Conservation (phyloP, 2,329 filamentous ascomycete species). For the Didymella lethalis region DNA sequence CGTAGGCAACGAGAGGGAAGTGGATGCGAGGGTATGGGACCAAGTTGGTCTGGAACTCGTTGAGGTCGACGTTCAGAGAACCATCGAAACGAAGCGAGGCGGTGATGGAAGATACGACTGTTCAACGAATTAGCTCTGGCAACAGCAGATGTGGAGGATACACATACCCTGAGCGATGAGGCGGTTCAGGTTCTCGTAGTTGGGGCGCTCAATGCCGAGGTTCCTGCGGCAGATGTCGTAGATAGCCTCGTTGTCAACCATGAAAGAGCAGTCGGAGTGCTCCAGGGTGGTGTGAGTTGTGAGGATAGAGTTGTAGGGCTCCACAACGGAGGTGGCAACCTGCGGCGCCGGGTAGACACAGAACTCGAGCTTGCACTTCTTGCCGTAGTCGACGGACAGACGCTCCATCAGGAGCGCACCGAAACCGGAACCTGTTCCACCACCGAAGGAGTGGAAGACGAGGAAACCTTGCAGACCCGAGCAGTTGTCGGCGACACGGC, state of each 20-base stretch:
- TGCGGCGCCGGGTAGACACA: conserved; percentile 98
- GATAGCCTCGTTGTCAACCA: conserved; percentile 99
- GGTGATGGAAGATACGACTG: conserved; percentile 97
- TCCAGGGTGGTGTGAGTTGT: conserved; percentile 99
- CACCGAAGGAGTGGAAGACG: conserved; percentile 99
- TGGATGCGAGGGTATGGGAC: conserved; percentile 99
- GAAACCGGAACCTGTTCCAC: conserved; percentile 98
- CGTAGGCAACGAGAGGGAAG: conserved; percentile 97
- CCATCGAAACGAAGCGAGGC: conserved; percentile 98
- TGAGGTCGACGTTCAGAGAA: conserved; percentile 98
- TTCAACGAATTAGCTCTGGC: conserved; percentile 20
- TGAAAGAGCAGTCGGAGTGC: conserved; percentile 99
- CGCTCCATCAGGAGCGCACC: conserved; percentile 99
- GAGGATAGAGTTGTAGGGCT: conserved; percentile 99
- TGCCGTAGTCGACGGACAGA: conserved; percentile 98
- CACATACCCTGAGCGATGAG: conserved; percentile 89
- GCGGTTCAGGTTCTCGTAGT: conserved; percentile 99
- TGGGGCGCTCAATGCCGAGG: conserved; percentile 94
- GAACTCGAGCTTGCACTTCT: conserved; percentile 99
- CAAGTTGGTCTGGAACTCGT: conserved; percentile 99
- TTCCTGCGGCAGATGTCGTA: conserved; percentile 99
- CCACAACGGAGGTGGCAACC: conserved; percentile 95
- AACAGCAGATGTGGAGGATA: conserved; percentile 9
- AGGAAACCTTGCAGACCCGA: conserved; percentile 98
- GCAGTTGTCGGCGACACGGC: conserved; percentile 95